Conservation (phyloP, 345 rosid species). For the Heritiera littoralis region DNA sequence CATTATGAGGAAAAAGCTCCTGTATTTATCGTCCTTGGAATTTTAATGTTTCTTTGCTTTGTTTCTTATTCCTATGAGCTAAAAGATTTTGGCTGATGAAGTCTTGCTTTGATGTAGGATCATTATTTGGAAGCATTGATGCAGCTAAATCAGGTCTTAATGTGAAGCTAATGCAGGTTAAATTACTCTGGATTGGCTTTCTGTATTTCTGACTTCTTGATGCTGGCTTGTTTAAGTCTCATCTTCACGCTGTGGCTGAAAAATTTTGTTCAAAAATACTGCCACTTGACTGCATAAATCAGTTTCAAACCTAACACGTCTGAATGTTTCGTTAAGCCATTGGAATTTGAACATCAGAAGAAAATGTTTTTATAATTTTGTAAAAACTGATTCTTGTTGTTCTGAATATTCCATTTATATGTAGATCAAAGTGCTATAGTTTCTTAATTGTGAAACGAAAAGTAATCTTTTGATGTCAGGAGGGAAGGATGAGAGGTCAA, state of each 20-base stretch:
- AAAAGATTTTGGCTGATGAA: constrained; percentile 18
- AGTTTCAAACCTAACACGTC: neutral
- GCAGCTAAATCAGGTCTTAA: constrained; percentile 63
- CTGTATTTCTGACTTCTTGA: neutral
- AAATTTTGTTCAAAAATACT: neutral
- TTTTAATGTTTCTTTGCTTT: constrained; percentile 1
- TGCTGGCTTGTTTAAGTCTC: neutral
- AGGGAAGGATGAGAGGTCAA: constrained; percentile 97
- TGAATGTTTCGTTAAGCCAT: neutral
- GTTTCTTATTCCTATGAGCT: neutral
- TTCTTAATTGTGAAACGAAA: constrained; percentile 13
- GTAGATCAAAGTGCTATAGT: neutral
- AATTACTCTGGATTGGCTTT: constrained; percentile 3
- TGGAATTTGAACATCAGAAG: constrained; percentile 9
- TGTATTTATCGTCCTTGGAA: neutral
- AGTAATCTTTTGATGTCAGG: constrained; percentile 47
- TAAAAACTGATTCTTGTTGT: neutral
- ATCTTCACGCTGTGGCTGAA: neutral
- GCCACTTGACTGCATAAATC: neutral
- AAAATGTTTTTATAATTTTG: neutral
- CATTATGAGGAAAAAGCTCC: neutral
- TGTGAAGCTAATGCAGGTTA: constrained; percentile 89
- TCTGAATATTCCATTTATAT: neutral
- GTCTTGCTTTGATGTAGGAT: constrained; percentile 55
- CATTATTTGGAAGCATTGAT: constrained; percentile 72